Conservation (phyloP, 257 asterid species). For the Cruciata laevipes region DNA sequence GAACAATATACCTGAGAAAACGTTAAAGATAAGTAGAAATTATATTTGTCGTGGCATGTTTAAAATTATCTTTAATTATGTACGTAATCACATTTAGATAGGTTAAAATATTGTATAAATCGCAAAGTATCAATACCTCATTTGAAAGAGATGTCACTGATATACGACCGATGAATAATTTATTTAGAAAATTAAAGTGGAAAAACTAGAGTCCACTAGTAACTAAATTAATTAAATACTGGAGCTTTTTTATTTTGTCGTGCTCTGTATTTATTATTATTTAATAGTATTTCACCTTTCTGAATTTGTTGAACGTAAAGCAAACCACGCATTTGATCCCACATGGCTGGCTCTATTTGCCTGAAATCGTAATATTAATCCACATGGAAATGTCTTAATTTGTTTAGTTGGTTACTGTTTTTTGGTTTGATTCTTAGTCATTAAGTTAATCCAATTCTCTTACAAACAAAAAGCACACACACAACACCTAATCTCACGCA, state of each 20-base stretch:
- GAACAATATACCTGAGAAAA: too few species aligned
- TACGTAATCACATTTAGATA: not conserved
- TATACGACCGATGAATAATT: not conserved
- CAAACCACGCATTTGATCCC: slow-evolving; percentile 7
- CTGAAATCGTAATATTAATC: slow-evolving; percentile 14
- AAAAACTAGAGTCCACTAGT: not conserved
- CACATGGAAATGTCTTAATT: slow-evolving; percentile 27
- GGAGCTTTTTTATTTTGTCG: not conserved
- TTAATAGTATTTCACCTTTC: not conserved
- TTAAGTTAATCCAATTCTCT: slow-evolving; percentile 42
- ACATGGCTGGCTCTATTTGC: slow-evolving; percentile 11
- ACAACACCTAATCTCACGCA: not conserved
- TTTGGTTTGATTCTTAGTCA: slow-evolving; percentile 45
- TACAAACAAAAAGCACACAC: slow-evolving; percentile 28
- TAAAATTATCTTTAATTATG: not conserved
- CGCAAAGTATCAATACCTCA: not conserved
- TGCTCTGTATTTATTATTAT: not conserved
- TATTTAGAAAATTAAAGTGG: not conserved
- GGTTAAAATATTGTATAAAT: not conserved
- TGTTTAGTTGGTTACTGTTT: slow-evolving; percentile 20
- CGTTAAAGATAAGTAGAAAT: too few species aligned
- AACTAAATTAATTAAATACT: not conserved
- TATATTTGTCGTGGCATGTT: not conserved
- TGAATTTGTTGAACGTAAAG: not conserved
- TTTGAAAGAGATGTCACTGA: not conserved